phyloP scores from a whole-genome alignment of 2,329 filamentous ascomycete genomes.

The Ceratocystis variospora region DNA sequence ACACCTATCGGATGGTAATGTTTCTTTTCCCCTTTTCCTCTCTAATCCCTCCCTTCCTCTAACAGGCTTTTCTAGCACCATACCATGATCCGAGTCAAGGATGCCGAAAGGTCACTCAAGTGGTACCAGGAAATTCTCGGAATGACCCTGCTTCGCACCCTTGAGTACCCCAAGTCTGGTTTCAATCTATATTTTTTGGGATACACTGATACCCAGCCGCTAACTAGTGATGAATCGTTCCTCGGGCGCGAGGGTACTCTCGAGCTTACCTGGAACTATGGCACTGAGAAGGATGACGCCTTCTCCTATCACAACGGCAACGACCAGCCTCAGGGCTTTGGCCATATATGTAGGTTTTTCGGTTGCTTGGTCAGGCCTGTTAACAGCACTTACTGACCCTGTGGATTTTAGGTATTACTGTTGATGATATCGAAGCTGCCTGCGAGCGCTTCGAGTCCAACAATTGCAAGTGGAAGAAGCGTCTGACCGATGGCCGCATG shows the following conservation, averaged over 20 bases:
- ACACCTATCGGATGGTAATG: slow-evolving; percentile 56
- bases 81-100: slow-evolving; percentile 91
- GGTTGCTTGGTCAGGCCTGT: not conserved
- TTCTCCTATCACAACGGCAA: slow-evolving; percentile 93
- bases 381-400: slow-evolving; percentile 21
- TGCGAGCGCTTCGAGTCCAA: slow-evolving; percentile 74
- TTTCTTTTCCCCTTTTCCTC: not conserved
- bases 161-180: slow-evolving; percentile 52
- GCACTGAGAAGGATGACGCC: slow-evolving; percentile 68
- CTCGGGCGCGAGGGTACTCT: slow-evolving; percentile 68
- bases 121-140: slow-evolving; percentile 81
- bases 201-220: slow-evolving; percentile 48
- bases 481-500: slow-evolving; percentile 82
- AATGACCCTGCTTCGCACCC: slow-evolving; percentile 66
- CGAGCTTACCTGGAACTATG: slow-evolving; percentile 76
- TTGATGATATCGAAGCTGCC: slow-evolving; percentile 79
- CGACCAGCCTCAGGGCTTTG: slow-evolving; percentile 79
- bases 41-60: not conserved
- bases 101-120: slow-evolving; percentile 55
- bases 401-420: slow-evolving; percentile 47
- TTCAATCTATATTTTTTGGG: slow-evolving; percentile 93
- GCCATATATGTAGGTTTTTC: slow-evolving; percentile 62
- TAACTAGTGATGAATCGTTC: slow-evolving; percentile 39
- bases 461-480: slow-evolving; percentile 85
- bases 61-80: slow-evolving; percentile 46